A percentile compares a stretch with the other conserved stretches of the same genome.
Conservation (phyloP, 2,329 filamentous ascomycete genomes). For the Fusarium ambrosium region DNA sequence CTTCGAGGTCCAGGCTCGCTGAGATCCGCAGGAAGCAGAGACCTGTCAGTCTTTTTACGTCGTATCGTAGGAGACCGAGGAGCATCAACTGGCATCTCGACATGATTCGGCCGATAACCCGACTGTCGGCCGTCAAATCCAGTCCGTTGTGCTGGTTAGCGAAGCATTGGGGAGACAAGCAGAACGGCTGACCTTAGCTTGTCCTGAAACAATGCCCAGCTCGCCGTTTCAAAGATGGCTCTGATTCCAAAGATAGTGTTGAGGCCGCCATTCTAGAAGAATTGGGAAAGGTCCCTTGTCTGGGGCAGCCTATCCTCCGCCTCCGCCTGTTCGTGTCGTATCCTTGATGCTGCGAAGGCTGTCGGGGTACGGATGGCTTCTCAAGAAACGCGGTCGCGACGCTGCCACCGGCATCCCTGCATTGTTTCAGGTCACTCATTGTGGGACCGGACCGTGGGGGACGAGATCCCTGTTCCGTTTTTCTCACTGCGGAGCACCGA, state of each 20-base stretch:
- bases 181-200: conserved; percentile 25
- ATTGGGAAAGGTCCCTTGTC: conserved; percentile 7
- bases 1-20: background rate
- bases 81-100: background rate
- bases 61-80: background rate
- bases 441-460: conserved; percentile 43
- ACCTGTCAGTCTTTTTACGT: background rate
- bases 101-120: conserved; percentile 28
- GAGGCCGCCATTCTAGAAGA: conserved; percentile 18
- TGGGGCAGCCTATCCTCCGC: background rate
- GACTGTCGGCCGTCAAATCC: conserved; percentile 12
- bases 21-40: background rate
- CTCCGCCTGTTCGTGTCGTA: conserved; percentile 18
- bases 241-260: conserved; percentile 11
- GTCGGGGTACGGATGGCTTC: conserved; percentile 23
- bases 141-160: conserved; percentile 7
- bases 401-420: conserved; percentile 38
- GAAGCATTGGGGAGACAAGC: conserved; percentile 12
- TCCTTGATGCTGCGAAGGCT: conserved; percentile 19
- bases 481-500: conserved; percentile 7
- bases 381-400: conserved; percentile 31
- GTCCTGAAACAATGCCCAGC: conserved; percentile 36
- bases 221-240: conserved; percentile 12
- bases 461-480: conserved; percentile 34
- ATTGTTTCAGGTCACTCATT: conserved; percentile 46